These are phyloP conservation scores for Tolypocladium endophyticum DNA, from an alignment of 2,329 filamentous ascomycete genomes.

Conservation along the genomic window DNA sequence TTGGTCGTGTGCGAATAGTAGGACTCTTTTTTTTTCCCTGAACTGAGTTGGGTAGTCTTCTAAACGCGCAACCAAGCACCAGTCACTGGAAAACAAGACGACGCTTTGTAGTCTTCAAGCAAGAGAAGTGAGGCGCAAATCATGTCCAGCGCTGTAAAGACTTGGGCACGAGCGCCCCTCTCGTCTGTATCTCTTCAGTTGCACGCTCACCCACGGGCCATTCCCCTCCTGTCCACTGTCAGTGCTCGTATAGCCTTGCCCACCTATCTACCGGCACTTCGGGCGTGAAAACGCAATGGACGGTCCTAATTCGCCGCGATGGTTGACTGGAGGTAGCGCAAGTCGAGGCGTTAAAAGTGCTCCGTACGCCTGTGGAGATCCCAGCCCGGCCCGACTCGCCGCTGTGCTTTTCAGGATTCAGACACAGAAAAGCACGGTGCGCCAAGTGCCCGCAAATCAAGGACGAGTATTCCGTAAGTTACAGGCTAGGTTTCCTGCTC, in stretches of 20 bases:
- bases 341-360: conserved; percentile 7
- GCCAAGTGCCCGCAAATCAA: not conserved
- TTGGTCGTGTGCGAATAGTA: too few species aligned
- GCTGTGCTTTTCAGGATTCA: not conserved
- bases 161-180: too few species aligned
- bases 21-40: too few species aligned
- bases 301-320: conserved; percentile 14
- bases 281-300: conserved; percentile 9
- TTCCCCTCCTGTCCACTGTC: conserved; percentile 8
- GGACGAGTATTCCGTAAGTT: too few species aligned
- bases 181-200: conserved; percentile 11
- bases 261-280: conserved; percentile 12
- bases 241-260: conserved; percentile 12
- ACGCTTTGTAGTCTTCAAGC: too few species aligned
- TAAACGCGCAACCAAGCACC: too few species aligned
- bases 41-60: too few species aligned
- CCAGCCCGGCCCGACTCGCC: not conserved
- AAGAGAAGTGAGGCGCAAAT: too few species aligned
- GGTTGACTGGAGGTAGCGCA: conserved; percentile 17
- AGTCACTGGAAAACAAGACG: too few species aligned
- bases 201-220: conserved; percentile 9
- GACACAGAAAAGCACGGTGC: not conserved
- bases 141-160: too few species aligned
- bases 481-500: not conserved
- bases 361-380: not conserved